Evolutionary conservation across 1,284 basidiomycete species (phyloP).

Genomic region (Malassezia globosa): DNA sequence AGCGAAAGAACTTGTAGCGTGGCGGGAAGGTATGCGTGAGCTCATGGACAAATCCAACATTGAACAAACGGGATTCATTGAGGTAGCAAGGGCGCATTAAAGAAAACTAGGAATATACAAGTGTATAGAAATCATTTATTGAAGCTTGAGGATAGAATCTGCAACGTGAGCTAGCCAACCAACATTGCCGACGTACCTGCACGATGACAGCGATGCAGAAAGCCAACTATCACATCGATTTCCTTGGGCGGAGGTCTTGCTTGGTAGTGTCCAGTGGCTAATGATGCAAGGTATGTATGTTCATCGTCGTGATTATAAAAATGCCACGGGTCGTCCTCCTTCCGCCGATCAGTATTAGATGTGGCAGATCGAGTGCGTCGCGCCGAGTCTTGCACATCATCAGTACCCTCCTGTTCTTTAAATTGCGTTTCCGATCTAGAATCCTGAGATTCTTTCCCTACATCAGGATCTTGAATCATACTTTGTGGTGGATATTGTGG

Average conservation of each 20-base stretch:
- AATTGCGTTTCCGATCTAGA: not conserved
- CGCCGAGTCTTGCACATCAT: not conserved
- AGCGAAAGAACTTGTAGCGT: conserved; percentile 22
- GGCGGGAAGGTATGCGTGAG: conserved; percentile 21
- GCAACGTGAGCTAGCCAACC: too few relatives aligned
- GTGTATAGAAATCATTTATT: too few relatives aligned
- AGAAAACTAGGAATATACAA: too few relatives aligned
- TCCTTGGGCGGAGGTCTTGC: conserved; percentile 12
- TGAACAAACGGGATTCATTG: not conserved
- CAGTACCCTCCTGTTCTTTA: not conserved
- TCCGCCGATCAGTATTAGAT: not conserved
- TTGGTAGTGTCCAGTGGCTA: conserved; percentile 13
- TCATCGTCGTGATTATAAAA: conserved; percentile 11
- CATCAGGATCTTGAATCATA: conserved; percentile 9
- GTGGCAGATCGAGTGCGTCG: conserved; percentile 5
- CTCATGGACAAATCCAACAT: not conserved
- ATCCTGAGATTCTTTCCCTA: not conserved
- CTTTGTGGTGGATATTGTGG: conserved; percentile 6
- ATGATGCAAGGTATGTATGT: conserved; percentile 1
- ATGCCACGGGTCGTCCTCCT: not conserved
- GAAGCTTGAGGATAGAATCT: not conserved
- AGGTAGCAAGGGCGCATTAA: not conserved
- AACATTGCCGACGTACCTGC: conserved; percentile 9
- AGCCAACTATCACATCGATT: conserved; percentile 13
- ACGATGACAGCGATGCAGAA: conserved; percentile 15